Conservation (phyloP, 768 basidiomycete genomes). For the Paxillus involutus region DNA sequence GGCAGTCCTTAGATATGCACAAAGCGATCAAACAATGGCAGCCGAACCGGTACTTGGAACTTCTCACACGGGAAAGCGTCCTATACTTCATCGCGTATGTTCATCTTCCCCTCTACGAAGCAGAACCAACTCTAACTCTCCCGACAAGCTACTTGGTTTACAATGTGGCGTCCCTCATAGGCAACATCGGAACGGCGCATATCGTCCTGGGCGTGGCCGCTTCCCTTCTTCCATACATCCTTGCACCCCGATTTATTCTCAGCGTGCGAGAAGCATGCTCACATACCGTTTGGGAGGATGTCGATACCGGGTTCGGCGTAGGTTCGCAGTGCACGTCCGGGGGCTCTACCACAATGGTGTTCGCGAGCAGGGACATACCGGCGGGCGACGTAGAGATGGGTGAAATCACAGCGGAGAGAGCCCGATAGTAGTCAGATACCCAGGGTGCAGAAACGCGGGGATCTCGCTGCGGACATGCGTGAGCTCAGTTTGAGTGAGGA, state of each 20-base stretch:
- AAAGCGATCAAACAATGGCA: slow-evolving; percentile 6
- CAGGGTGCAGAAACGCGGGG: too few relatives aligned
- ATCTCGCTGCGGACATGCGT: too few relatives aligned
- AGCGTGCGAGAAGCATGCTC: not conserved
- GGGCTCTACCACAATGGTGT: not conserved
- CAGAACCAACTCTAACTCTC: not conserved
- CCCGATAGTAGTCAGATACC: too few relatives aligned
- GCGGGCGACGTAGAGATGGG: not conserved
- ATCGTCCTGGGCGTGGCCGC: not conserved
- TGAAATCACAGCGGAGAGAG: too few relatives aligned
- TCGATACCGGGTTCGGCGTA: not conserved
- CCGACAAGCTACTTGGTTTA: not conserved
- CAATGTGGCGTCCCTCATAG: too few relatives aligned
- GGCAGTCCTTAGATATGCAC: slow-evolving; percentile 3
- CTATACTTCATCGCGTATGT: slow-evolving; percentile 18
- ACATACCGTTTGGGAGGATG: not conserved
- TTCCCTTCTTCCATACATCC: not conserved
- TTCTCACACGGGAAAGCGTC: slow-evolving; percentile 9
- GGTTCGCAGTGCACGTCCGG: not conserved
- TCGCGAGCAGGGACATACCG: not conserved
- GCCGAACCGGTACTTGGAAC: slow-evolving; percentile 1
- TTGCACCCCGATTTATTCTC: not conserved
- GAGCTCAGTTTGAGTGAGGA: too few relatives aligned
- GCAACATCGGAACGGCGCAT: not conserved
- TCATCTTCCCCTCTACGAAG: not conserved